Conservation (phyloP, 1,284 basidiomycete species). For the Irpex rosettiformis region DNA sequence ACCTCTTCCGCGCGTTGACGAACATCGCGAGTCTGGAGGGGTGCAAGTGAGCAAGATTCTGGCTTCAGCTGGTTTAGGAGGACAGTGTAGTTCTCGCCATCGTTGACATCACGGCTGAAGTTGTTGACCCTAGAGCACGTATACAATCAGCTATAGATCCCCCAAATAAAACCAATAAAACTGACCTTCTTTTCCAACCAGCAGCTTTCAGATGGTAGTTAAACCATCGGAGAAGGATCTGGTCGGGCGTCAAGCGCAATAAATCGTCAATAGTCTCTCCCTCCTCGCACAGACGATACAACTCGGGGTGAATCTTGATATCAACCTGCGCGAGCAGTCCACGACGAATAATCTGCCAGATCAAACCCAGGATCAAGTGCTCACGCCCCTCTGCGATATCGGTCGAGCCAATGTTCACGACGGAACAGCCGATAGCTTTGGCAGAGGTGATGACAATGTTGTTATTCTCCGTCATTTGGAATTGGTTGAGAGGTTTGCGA, state of each 20-base stretch:
- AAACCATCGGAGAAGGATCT: conserved; percentile 96
- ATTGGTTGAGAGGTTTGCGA: conserved; percentile 84
- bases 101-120: conserved; percentile 92
- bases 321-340: conserved; percentile 95
- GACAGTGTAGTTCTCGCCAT: conserved; percentile 97
- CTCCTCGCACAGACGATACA: conserved; percentile 94
- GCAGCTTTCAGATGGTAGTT: conserved; percentile 98
- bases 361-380: conserved; percentile 96
- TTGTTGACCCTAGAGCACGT: conserved; percentile 76
- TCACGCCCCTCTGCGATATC: conserved; percentile 94
- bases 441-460: conserved; percentile 99
- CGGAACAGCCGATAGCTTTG: conserved; percentile 94
- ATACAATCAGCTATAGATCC: neutral
- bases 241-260: conserved; percentile 90
- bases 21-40: conserved; percentile 83
- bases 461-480: conserved; percentile 99
- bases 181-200: conserved; percentile 80
- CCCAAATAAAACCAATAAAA: conserved; percentile 7
- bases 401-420: conserved; percentile 95
- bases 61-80: conserved; percentile 95
- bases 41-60: conserved; percentile 88
- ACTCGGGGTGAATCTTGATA: conserved; percentile 96
- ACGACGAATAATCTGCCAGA: conserved; percentile 97
- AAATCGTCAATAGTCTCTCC: conserved; percentile 97
- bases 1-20: conserved; percentile 84